These are phyloP conservation scores for Austropuccinia psidii DNA, from an alignment of 1,284 basidiomycete species.

Conservation along the genomic window DNA sequence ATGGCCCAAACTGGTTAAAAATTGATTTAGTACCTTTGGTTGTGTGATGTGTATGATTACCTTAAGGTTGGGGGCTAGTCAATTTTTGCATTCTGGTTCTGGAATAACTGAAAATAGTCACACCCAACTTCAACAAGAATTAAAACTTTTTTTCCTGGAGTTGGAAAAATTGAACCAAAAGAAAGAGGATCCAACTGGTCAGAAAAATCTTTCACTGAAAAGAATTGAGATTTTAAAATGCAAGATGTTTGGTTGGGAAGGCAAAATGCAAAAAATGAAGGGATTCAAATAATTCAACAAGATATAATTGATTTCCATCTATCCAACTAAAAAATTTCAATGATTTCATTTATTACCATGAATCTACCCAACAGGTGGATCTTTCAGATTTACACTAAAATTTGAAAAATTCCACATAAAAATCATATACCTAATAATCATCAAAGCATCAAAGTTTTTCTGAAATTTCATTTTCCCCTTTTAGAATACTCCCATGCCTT, in stretches of 20 bases:
- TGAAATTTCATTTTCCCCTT: too few relatives aligned
- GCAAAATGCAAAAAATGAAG: conserved; percentile 19
- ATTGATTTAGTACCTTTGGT: conserved; percentile 14
- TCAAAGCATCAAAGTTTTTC: too few relatives aligned
- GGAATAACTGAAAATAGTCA: conserved; percentile 12
- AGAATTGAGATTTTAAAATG: conserved; percentile 16
- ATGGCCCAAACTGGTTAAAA: neutral
- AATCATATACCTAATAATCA: too few relatives aligned
- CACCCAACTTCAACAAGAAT: conserved; percentile 19
- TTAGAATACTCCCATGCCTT: too few relatives aligned
- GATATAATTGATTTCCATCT: neutral
- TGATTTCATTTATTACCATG: neutral
- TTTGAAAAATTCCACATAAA: too few relatives aligned
- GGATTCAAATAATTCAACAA: neutral
- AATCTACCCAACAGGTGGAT: neutral
- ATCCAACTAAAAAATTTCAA: conserved; percentile 1
- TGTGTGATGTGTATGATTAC: conserved; percentile 21
- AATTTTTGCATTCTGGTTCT: too few relatives aligned
- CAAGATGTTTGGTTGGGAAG: conserved; percentile 12
- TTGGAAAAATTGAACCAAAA: conserved; percentile 6
- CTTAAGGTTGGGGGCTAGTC: conserved; percentile 14
- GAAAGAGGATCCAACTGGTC: neutral
- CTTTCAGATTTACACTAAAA: neutral
- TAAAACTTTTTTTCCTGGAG: neutral
- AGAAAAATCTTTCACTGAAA: neutral